Evolutionary conservation across 805 yeast genomes (phyloP).

Genomic region (Naumovozyma baii): DNA sequence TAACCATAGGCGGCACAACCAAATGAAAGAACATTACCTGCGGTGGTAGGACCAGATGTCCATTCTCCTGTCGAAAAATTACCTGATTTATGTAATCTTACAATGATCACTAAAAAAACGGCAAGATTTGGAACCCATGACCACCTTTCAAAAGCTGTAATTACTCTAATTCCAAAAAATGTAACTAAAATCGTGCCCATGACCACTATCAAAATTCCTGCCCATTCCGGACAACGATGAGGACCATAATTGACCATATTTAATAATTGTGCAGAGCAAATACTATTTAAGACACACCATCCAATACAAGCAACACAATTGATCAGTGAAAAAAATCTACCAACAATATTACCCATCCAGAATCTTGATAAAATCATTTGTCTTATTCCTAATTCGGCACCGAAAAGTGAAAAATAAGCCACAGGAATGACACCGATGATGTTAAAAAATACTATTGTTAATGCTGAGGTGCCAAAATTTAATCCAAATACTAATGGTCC

Average conservation of each 20-base stretch:
- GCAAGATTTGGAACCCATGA: constrained; percentile 78
- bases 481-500: constrained; percentile 57
- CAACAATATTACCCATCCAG: constrained; percentile 64
- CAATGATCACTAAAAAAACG: constrained; percentile 69
- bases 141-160: constrained; percentile 75
- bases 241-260: constrained; percentile 57
- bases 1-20: constrained; percentile 81
- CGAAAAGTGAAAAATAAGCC: constrained; percentile 74
- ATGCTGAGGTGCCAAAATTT: constrained; percentile 62
- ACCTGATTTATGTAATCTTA: constrained; percentile 58
- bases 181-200: constrained; percentile 61
- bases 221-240: constrained; percentile 72
- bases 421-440: constrained; percentile 68
- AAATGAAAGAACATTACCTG: constrained; percentile 67
- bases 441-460: constrained; percentile 63
- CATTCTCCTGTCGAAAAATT: constrained; percentile 49
- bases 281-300: constrained; percentile 90
- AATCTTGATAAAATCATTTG: constrained; percentile 77
- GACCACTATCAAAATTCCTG: constrained; percentile 70
- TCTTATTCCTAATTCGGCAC: constrained; percentile 76
- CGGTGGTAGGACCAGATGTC: constrained; percentile 51
- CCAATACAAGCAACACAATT: constrained; percentile 84
- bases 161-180: constrained; percentile 74
- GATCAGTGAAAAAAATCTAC: constrained; percentile 67
- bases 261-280: constrained; percentile 78